phyloP scores from a whole-genome alignment of 805 yeast genomes.

The Candida ascalaphidarum region DNA sequence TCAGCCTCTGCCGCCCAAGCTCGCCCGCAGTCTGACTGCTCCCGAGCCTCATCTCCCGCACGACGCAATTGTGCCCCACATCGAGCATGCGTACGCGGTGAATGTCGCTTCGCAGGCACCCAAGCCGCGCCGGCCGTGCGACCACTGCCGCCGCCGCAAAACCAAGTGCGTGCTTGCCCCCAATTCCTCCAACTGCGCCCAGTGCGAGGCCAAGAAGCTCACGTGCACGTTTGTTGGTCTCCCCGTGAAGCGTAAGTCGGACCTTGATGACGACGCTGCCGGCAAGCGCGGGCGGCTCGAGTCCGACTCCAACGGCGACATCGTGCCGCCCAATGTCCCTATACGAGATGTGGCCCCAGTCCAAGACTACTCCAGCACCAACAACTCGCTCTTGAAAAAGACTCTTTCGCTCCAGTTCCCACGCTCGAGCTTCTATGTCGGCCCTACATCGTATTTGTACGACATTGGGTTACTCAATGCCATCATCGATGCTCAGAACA shows the following conservation, averaged over 20 bases:
- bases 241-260: slow-evolving; percentile 32
- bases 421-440: slow-evolving; percentile 80
- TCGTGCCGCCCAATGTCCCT: slow-evolving; percentile 32
- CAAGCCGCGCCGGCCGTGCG: slow-evolving; percentile 63
- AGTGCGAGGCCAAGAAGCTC: slow-evolving; percentile 66
- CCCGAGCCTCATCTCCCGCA: background rate
- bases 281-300: slow-evolving; percentile 10
- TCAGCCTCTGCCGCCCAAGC: slow-evolving; percentile 3
- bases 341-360: slow-evolving; percentile 51
- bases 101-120: slow-evolving; percentile 5
- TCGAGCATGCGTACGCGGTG: no score
- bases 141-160: slow-evolving; percentile 74
- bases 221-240: slow-evolving; percentile 69
- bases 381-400: slow-evolving; percentile 55
- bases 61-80: no score
- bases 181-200: slow-evolving; percentile 55
- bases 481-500: slow-evolving; percentile 34
- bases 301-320: slow-evolving; percentile 6
- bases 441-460: slow-evolving; percentile 73
- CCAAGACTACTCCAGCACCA: slow-evolving; percentile 58
- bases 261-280: slow-evolving; percentile 5
- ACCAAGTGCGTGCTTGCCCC: slow-evolving; percentile 70
- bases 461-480: slow-evolving; percentile 63
- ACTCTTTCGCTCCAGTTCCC: slow-evolving; percentile 80
- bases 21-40: background rate